Evolutionary conservation across 495 filamentous ascomycete species (phyloP).

Genomic region (Lindgomyces ingoldianus): DNA sequence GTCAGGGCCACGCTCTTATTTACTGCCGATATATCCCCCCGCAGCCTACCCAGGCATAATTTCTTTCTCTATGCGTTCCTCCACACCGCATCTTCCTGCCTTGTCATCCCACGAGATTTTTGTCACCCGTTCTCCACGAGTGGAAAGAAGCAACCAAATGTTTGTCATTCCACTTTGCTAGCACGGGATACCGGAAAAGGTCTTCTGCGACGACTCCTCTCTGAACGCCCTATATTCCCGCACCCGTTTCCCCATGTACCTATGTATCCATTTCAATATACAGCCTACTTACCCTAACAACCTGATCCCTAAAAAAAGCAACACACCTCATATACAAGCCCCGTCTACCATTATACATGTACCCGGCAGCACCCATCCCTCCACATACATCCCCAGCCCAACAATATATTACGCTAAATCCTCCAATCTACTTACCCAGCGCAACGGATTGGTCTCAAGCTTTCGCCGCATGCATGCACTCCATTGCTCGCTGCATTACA

Average conservation of each 20-base stretch:
- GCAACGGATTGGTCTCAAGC: background rate
- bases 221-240: too few species aligned
- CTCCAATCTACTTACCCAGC: too few species aligned
- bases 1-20: background rate
- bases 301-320: slow-evolving; percentile 18
- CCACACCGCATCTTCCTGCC: background rate
- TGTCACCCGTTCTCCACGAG: too few species aligned
- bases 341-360: slow-evolving; percentile 25
- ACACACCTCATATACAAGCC: slow-evolving; percentile 17
- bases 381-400: slow-evolving; percentile 16
- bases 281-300: background rate
- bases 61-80: slow-evolving; percentile 1
- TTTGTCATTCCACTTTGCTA: background rate
- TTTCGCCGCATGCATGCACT: slow-evolving; percentile 3
- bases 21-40: background rate
- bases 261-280: background rate
- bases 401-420: slow-evolving; percentile 36
- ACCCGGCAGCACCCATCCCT: slow-evolving; percentile 28
- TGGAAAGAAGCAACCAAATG: background rate
- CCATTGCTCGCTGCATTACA: background rate
- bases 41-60: background rate
- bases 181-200: too few species aligned
- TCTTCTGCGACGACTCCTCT: too few species aligned
- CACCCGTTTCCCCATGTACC: background rate
- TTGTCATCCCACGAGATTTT: background rate